Evolutionary conservation across 192 early-diverging fungal genomes (phyloP).

Genomic region (Gonapodya prolifera): DNA sequence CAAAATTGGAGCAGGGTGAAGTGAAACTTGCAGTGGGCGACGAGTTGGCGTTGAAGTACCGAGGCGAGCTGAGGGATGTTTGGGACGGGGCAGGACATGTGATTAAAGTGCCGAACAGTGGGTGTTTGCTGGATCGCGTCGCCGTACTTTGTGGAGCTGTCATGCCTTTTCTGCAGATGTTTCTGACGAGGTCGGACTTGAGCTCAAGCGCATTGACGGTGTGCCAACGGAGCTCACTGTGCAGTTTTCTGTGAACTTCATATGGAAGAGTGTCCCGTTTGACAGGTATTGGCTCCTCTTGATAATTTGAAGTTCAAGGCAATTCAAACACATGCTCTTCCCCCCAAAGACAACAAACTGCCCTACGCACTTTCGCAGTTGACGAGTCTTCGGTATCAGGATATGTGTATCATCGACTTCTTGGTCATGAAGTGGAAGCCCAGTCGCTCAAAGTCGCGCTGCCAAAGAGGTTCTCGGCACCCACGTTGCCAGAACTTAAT

Average conservation of each 20-base stretch:
- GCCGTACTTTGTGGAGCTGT: too few species aligned
- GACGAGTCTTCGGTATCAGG: conserved; percentile 88
- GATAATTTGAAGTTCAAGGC: too few species aligned
- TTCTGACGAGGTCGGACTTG: conserved; percentile 91
- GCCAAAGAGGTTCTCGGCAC: conserved; percentile 82
- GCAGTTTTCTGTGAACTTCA: conserved; percentile 93
- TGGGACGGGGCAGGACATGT: conserved; percentile 89
- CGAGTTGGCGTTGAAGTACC: conserved; percentile 77
- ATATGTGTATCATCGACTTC: conserved; percentile 85
- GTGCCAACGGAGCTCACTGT: conserved; percentile 63
- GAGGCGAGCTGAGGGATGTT: conserved; percentile 66
- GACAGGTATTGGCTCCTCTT: too few species aligned
- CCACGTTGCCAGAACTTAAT: conserved; percentile 91
- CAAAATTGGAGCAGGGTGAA: conserved; percentile 84
- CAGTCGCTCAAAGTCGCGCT: conserved; percentile 64
- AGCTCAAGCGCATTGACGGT: conserved; percentile 55
- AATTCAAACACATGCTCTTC: neutral
- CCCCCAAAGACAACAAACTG: conserved; percentile 66
- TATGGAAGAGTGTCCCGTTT: conserved; percentile 96
- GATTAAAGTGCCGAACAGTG: conserved; percentile 90
- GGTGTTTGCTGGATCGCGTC: conserved; percentile 9
- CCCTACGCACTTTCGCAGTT: conserved; percentile 93
- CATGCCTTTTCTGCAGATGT: conserved; percentile 29
- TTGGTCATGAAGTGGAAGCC: conserved; percentile 91
- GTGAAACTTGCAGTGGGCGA: conserved; percentile 86